Percentiles rank a stretch among this genome's conserved stretches.
These are phyloP conservation scores for Schwanniomyces sp. DNA, from an alignment of 805 yeast genomes.

Conservation along the genomic window DNA sequence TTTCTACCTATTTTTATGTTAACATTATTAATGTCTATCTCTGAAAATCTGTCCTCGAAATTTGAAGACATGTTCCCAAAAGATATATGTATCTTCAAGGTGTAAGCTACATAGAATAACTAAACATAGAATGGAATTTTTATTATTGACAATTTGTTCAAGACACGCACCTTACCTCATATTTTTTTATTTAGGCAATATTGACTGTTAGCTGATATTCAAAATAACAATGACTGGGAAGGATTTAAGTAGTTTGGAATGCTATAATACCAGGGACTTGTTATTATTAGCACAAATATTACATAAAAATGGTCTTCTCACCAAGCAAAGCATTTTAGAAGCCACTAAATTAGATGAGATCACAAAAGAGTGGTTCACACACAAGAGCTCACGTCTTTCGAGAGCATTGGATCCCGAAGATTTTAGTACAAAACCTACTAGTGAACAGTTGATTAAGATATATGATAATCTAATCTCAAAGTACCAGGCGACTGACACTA, in stretches of 20 bases:
- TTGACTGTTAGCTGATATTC: no score
- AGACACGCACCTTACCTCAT: background rate
- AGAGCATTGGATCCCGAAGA: constrained; percentile 15
- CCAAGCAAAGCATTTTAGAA: constrained; percentile 16
- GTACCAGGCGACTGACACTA: constrained; percentile 30
- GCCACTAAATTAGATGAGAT: constrained; percentile 21
- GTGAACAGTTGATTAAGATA: constrained; percentile 17
- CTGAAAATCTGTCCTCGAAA: constrained; percentile 31
- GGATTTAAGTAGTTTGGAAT: constrained; percentile 4
- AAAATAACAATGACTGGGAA: background rate
- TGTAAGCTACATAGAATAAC: background rate
- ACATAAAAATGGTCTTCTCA: constrained; percentile 30
- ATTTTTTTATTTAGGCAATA: background rate
- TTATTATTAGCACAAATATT: constrained; percentile 38
- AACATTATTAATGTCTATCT: constrained; percentile 19
- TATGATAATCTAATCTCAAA: constrained; percentile 27
- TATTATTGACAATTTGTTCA: constrained; percentile 2
- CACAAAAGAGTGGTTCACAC: constrained; percentile 29
- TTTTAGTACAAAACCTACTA: constrained; percentile 14
- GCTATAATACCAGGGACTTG: constrained; percentile 28
- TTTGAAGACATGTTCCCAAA: constrained; percentile 16
- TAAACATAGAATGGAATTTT: background rate
- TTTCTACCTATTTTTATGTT: background rate
- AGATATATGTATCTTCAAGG: constrained; percentile 1
- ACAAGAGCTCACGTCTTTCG: constrained; percentile 24